Evolutionary conservation across 257 asterid genomes (phyloP).

Genomic region (Nicotiana undulata): DNA sequence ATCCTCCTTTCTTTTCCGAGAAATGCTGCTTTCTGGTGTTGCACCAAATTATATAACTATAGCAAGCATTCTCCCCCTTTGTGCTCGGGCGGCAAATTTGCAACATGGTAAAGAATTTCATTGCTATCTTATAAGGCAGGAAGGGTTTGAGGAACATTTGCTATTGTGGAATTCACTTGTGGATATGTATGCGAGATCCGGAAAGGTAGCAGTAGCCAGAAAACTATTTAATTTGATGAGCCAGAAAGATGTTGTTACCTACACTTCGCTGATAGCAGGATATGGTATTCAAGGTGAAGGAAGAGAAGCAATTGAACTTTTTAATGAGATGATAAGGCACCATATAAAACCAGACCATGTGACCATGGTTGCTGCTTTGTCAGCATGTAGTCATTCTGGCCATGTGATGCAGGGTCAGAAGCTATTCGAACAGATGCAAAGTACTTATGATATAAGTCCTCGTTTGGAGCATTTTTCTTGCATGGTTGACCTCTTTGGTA

Average conservation of each 20-base stretch:
- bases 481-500: slow-evolving; percentile 80
- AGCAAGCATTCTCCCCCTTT: slow-evolving; percentile 72
- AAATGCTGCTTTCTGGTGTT: slow-evolving; percentile 40
- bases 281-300: slow-evolving; percentile 81
- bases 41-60: slow-evolving; percentile 72
- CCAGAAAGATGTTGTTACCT: slow-evolving; percentile 62
- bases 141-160: slow-evolving; percentile 39
- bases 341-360: slow-evolving; percentile 66
- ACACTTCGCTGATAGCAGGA: slow-evolving; percentile 82
- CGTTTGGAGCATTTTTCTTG: slow-evolving; percentile 70
- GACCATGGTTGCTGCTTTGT: slow-evolving; percentile 63
- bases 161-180: slow-evolving; percentile 71
- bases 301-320: slow-evolving; percentile 44
- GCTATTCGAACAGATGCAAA: slow-evolving; percentile 57
- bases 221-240: slow-evolving; percentile 54
- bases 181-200: slow-evolving; percentile 80
- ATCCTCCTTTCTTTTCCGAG: slow-evolving; percentile 57
- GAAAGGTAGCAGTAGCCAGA: slow-evolving; percentile 59
- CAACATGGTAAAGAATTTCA: slow-evolving; percentile 81
- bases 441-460: slow-evolving; percentile 43
- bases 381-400: slow-evolving; percentile 93
- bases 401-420: slow-evolving; percentile 52
- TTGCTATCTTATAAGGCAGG: slow-evolving; percentile 48
- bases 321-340: slow-evolving; percentile 55
- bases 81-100: slow-evolving; percentile 73